These are phyloP conservation scores for Sherardia arvensis DNA, from an alignment of 257 asterid species.

Conservation along the genomic window DNA sequence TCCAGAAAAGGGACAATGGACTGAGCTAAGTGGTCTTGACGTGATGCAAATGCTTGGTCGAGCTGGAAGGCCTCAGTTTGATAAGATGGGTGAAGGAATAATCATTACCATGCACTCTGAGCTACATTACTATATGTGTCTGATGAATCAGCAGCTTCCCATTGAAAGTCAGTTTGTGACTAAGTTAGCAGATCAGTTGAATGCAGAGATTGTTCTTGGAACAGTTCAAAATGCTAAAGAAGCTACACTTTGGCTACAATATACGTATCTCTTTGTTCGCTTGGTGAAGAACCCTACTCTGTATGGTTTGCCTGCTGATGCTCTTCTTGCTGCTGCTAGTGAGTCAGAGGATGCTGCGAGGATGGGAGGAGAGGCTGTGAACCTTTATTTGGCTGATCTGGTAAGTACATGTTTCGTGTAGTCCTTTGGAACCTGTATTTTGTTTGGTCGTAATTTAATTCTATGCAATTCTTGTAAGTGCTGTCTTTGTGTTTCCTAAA, in stretches of 20 bases:
- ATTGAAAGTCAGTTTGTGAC: constrained; percentile 38
- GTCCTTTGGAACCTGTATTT: not conserved
- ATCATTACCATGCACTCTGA: constrained; percentile 33
- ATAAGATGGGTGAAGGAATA: constrained; percentile 34
- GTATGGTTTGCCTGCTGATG: constrained; percentile 30
- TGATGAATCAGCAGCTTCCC: constrained; percentile 42
- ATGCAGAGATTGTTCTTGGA: constrained; percentile 42
- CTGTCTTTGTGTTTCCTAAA: no score
- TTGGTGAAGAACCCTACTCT: constrained; percentile 36
- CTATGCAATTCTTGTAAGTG: no score
- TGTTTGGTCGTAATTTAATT: no score
- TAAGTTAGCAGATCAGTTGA: constrained; percentile 38
- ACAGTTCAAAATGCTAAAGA: constrained; percentile 37
- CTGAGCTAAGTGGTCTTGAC: constrained; percentile 36
- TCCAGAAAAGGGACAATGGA: constrained; percentile 43
- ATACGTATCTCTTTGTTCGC: constrained; percentile 35
- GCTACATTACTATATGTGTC: constrained; percentile 29
- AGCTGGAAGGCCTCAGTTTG: constrained; percentile 43
- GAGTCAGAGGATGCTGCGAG: constrained; percentile 13
- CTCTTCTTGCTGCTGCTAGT: constrained; percentile 1
- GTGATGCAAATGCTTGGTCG: constrained; percentile 50
- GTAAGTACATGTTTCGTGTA: not conserved
- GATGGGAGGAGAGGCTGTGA: not conserved
- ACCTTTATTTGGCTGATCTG: constrained; percentile 15
- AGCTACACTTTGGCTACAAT: constrained; percentile 35